Base-by-base conservation (phyloP, 2,329 filamentous ascomycete genomes). In the Magnaporthiopsis poae region DNA sequence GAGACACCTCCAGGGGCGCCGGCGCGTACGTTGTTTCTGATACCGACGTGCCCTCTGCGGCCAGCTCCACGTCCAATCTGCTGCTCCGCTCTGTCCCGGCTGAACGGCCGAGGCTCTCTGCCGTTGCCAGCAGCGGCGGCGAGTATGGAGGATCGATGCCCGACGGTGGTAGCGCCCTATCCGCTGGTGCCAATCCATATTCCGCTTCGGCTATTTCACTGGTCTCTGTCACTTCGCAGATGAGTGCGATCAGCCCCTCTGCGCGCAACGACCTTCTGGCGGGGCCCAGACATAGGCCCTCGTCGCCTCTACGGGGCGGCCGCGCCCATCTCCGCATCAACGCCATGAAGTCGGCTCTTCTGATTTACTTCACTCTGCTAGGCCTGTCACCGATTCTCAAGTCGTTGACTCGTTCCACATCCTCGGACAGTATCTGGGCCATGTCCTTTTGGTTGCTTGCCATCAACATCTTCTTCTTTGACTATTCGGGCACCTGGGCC, bases 381-480 rank as follows among this genome's bases (percentile, higher is more conserved):
- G 95, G 94, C 13, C 84, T 99, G 4, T 96, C 91, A 60, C 95
- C 95, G 0, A 98, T 99, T 70, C 86, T 99, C 69, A 97, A 97
- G 77, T 97, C 93, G 1, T 85, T 99, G n/a, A 99, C 95, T 0
- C 86, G 86, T 64, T 97, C 93, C 5, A 98, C 94, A 5, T 94
- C 91, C 9, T 90, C 87, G 66, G 95, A 99, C 81, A 95, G 90
- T 61, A 99, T 99, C 75, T 99, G 95, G 95, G 92, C 95, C 67
- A 90, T 99, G 81, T 95, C 91, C 64, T 93, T 91, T 73, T 95
- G 92, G 88, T 84, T 99, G 61, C 86, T 99, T 69, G 86, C 90
- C 72, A 94, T 97, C 78, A 99, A 99, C 76, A 92, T 98, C 69
- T 96, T 96, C 78, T 97, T 96, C 76, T 98, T 97, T 74, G 95